These are phyloP conservation scores for Coprinellus aureogranulatus DNA, from an alignment of 768 basidiomycete species.

Conservation along the genomic window DNA sequence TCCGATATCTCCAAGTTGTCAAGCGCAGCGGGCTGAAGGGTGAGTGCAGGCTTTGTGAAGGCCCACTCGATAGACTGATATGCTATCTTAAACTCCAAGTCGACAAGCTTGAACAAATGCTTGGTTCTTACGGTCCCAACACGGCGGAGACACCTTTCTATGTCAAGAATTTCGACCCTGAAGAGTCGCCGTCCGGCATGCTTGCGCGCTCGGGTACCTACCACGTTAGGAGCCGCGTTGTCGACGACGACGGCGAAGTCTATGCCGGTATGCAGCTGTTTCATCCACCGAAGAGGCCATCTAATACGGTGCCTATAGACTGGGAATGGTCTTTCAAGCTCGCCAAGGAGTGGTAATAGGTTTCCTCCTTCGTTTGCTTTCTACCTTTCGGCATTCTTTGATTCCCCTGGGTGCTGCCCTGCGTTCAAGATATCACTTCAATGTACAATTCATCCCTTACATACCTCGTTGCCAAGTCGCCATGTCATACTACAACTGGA, in stretches of 20 bases:
- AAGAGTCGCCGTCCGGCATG: conserved; percentile 73
- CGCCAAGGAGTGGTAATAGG: conserved; percentile 79
- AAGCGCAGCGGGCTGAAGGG: conserved; percentile 77
- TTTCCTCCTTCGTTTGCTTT: conserved; percentile 4
- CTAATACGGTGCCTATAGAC: conserved; percentile 38
- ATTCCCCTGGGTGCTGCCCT: background rate
- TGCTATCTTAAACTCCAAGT: conserved; percentile 43
- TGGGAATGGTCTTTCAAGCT: conserved; percentile 92
- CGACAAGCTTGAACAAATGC: conserved; percentile 91
- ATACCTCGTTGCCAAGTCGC: background rate
- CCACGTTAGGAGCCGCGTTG: conserved; percentile 73
- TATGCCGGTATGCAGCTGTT: conserved; percentile 61
- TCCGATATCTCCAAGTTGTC: conserved; percentile 86
- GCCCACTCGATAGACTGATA: background rate
- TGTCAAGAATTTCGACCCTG: conserved; percentile 71
- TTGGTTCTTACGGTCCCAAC: conserved; percentile 86
- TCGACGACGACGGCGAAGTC: conserved; percentile 82
- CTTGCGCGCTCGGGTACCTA: conserved; percentile 81
- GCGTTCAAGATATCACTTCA: background rate
- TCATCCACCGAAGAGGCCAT: background rate
- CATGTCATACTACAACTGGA: background rate
- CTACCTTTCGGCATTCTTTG: background rate
- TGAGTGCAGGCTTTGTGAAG: conserved; percentile 24
- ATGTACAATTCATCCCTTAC: background rate
- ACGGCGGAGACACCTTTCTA: conserved; percentile 59